phyloP scores from a whole-genome alignment of 208 protist genomes.

The Leishmania lainsoni region DNA sequence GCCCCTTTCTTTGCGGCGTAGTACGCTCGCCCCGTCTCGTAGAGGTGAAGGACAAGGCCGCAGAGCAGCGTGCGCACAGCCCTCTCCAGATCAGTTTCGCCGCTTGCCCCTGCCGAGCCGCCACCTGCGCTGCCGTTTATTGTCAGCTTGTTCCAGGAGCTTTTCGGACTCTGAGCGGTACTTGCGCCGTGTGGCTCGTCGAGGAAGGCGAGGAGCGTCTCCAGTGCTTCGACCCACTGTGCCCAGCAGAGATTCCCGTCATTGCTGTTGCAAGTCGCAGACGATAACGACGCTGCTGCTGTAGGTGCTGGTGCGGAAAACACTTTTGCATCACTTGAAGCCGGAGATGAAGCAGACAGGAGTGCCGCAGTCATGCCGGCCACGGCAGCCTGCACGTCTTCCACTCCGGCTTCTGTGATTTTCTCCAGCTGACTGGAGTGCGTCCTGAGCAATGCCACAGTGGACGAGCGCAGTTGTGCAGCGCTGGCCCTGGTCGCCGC shows the following conservation, averaged over 20 bases:
- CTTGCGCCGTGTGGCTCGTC: slow-evolving; percentile 19
- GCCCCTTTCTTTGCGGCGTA: slow-evolving; percentile 9
- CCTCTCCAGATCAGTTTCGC: slow-evolving; percentile 2
- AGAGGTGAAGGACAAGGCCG: slow-evolving; percentile 22
- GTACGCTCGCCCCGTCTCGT: slow-evolving; percentile 17
- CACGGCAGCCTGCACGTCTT: not conserved
- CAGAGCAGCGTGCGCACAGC: slow-evolving; percentile 29
- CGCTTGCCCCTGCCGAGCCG: not conserved
- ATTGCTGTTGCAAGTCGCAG: not conserved
- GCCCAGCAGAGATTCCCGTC: not conserved
- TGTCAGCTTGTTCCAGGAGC: not conserved
- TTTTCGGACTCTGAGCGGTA: not conserved
- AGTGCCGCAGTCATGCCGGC: not conserved
- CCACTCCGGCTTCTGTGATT: not conserved
- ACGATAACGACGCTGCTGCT: not conserved
- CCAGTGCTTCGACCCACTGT: slow-evolving; percentile 52
- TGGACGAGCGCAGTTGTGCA: slow-evolving; percentile 4
- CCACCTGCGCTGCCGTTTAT: not conserved
- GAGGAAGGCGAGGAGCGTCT: slow-evolving; percentile 45
- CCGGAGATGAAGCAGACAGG: not conserved
- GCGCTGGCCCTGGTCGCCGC: not conserved
- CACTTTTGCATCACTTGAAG: not conserved
- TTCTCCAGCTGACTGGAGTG: slow-evolving; percentile 2
- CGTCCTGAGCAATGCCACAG: slow-evolving; percentile 1
- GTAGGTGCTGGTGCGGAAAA: not conserved